Conservation (phyloP, 495 filamentous ascomycete genomes). For the Rostrohypoxylon terebratum region DNA sequence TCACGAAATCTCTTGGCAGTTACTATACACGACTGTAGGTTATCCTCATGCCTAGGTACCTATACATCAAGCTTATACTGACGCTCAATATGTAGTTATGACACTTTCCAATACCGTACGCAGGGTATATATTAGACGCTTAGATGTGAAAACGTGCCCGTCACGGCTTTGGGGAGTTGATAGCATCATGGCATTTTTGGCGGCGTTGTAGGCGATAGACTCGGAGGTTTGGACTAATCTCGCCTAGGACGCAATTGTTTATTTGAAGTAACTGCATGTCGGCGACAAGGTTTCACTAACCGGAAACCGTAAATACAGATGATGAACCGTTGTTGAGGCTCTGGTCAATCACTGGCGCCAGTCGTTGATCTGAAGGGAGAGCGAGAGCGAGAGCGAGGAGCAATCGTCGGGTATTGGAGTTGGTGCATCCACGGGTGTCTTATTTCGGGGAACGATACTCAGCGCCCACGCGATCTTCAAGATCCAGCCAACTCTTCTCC, state of each 20-base stretch:
- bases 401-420: neutral
- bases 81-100: slow-evolving; percentile 64
- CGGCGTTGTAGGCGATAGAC: slow-evolving; percentile 52
- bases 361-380: slow-evolving; percentile 1
- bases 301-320: slow-evolving; percentile 38
- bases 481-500: neutral
- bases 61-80: slow-evolving; percentile 8
- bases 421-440: neutral
- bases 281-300: slow-evolving; percentile 20
- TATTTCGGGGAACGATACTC: neutral
- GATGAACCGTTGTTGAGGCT: slow-evolving; percentile 22
- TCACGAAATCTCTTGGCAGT: slow-evolving; percentile 76
- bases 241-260: slow-evolving; percentile 40
- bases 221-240: slow-evolving; percentile 44
- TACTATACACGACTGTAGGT: slow-evolving; percentile 81
- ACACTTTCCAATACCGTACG: slow-evolving; percentile 83
- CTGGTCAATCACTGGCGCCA: neutral
- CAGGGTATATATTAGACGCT: slow-evolving; percentile 76
- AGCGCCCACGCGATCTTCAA: neutral
- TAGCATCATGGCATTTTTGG: slow-evolving; percentile 51
- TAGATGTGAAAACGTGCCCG: slow-evolving; percentile 22
- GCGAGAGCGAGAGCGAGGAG: neutral
- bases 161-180: slow-evolving; percentile 38
- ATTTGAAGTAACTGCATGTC: slow-evolving; percentile 43
- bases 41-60: neutral